Evolutionary conservation across 768 basidiomycete genomes (phyloP).

Genomic region (Phanerochaete sordida): DNA sequence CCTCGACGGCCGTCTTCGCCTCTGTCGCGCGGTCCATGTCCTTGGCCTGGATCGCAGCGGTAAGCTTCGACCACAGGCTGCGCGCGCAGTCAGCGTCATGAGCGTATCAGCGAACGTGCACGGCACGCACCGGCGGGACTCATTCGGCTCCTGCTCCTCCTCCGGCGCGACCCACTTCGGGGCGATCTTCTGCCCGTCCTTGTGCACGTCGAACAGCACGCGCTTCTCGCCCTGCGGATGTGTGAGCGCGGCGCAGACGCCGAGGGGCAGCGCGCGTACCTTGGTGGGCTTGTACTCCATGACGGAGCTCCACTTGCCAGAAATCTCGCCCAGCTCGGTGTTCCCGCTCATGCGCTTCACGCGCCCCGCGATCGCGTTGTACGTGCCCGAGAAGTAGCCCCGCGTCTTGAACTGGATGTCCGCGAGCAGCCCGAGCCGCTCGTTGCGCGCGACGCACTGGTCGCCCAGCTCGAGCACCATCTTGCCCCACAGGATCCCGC

Average conservation of each 20-base stretch:
- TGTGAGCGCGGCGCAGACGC: neutral
- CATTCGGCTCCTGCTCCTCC: constrained; percentile 83
- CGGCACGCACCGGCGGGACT: constrained; percentile 70
- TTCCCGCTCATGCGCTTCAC: constrained; percentile 52
- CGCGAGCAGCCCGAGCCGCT: constrained; percentile 65
- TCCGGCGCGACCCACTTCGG: constrained; percentile 86
- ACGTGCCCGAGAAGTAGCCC: constrained; percentile 97
- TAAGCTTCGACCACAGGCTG: constrained; percentile 82
- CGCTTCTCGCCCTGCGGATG: constrained; percentile 60
- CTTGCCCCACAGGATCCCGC: constrained; percentile 85
- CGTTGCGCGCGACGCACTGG: constrained; percentile 79
- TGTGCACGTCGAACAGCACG: constrained; percentile 79
- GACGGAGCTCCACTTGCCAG: constrained; percentile 84
- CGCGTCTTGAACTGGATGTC: constrained; percentile 98
- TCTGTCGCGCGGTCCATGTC: constrained; percentile 95
- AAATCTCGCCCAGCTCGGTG: constrained; percentile 77
- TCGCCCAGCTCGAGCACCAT: constrained; percentile 98
- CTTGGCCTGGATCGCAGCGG: constrained; percentile 76
- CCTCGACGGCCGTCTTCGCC: constrained; percentile 88
- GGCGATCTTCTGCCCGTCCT: constrained; percentile 68
- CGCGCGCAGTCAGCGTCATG: no score
- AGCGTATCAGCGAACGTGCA: no score
- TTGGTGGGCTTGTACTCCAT: constrained; percentile 81
- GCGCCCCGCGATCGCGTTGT: constrained; percentile 85
- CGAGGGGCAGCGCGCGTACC: constrained; percentile 35